These are phyloP conservation scores for Pistacia integerrima DNA, from an alignment of 345 rosid genomes.

Conservation along the genomic window DNA sequence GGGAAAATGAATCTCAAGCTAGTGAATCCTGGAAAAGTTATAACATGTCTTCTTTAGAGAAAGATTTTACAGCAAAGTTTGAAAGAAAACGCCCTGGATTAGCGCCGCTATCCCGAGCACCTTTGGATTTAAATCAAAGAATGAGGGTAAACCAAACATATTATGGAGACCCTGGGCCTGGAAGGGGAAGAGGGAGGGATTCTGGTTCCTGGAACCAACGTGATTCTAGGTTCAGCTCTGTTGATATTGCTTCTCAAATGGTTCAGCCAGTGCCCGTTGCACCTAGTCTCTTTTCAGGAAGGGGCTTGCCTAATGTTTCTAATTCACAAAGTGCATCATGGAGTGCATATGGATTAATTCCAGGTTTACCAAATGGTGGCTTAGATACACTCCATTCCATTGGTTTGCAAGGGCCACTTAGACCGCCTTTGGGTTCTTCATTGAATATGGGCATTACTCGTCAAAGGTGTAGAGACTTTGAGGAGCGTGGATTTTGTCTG, in stretches of 20 bases:
- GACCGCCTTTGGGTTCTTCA: constrained; percentile 63
- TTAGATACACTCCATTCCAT: constrained; percentile 73
- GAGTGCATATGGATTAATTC: constrained; percentile 80
- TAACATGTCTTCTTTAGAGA: constrained; percentile 42
- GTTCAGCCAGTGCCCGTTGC: constrained; percentile 58
- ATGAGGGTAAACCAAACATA: constrained; percentile 55
- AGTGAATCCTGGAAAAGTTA: constrained; percentile 46
- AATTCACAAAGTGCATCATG: constrained; percentile 65
- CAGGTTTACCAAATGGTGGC: constrained; percentile 76
- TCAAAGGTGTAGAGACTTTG: constrained; percentile 94
- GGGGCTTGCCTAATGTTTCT: constrained; percentile 70
- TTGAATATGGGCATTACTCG: constrained; percentile 75
- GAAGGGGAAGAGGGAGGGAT: constrained; percentile 91
- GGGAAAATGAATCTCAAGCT: constrained; percentile 61
- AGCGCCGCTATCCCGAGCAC: constrained; percentile 45
- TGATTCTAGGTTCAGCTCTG: constrained; percentile 64
- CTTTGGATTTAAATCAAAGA: constrained; percentile 63
- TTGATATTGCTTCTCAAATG: constrained; percentile 75
- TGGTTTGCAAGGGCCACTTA: constrained; percentile 69
- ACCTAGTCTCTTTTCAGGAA: constrained; percentile 64
- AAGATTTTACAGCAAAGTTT: constrained; percentile 46
- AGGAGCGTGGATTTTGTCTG: constrained; percentile 97
- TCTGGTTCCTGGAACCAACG: constrained; percentile 70
- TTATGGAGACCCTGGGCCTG: constrained; percentile 63
- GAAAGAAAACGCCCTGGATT: constrained; percentile 64